Evolutionary conservation across 768 basidiomycete genomes (phyloP), one percentile per base, ranked within the genome.

Genomic region (Russula foetens): DNA sequence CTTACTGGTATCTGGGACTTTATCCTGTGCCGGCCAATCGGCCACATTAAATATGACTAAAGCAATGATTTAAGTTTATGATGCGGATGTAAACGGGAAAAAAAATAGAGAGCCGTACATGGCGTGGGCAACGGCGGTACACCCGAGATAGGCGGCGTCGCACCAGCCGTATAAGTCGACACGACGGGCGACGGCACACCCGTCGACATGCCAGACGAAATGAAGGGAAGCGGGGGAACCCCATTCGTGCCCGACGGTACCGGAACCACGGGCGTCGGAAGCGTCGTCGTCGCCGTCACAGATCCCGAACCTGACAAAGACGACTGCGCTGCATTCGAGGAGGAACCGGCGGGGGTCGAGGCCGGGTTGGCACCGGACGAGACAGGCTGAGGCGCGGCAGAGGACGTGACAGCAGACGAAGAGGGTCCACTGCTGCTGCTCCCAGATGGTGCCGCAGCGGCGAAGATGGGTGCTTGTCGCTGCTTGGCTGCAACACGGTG

Each of bases 1-100:
- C 78, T 33, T 65, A 87, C 86, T 75, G 12, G 84, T 83, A 24
- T 78, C 75, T 9, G 86, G 83, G 29, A 84, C 70, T 24, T 75
- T 73, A 67, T 91, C 88, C 66, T 83, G 79, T 1, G 71, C 35
- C 0, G 90, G 90, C 84, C 86, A 91, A 19, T 80, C 69, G 3
- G 72, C 73, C 0, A 71, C 55, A n/a, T 66, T 58, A 69, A 78
- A 80, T 26, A 77, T 73, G 65, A 82, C 82, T 84, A 12, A 38
- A 24, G 14, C 4, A 35, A 5, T 11, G 14, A 35, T 12, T 11
- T 35, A 12, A 35, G 35, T 12, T 11, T 11, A 4, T 5, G 9
- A 9, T 9, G 31, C 9, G 23, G 23, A 15, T 28, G 12, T 7
- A 2, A 17, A 11, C 7, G 11, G 33, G 19, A 38, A 24, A 23